Percentiles rank a stretch among this genome's conserved stretches.
These are phyloP conservation scores for Kazachstania africana DNA, from an alignment of 805 yeast genomes.

Conservation along the genomic window DNA sequence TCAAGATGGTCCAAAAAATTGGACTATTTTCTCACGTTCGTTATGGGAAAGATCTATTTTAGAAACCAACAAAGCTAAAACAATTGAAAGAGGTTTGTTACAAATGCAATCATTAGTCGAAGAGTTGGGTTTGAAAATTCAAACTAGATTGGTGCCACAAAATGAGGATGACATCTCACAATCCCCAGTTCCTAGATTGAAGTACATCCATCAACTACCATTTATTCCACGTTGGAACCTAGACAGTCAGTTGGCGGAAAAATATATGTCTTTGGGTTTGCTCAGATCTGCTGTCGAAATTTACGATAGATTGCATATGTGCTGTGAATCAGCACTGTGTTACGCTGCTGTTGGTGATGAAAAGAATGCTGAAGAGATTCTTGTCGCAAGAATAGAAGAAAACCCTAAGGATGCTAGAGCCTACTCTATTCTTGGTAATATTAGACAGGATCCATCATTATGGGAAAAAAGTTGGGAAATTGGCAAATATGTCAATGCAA, in stretches of 20 bases:
- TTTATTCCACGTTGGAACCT: slow-evolving; percentile 75
- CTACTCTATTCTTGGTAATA: slow-evolving; percentile 73
- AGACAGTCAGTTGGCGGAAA: slow-evolving; percentile 76
- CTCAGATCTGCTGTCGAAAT: slow-evolving; percentile 81
- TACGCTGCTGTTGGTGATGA: slow-evolving; percentile 76
- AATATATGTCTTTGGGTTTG: slow-evolving; percentile 74
- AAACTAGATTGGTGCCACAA: slow-evolving; percentile 41
- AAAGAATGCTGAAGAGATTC: slow-evolving; percentile 47
- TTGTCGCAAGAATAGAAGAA: slow-evolving; percentile 39
- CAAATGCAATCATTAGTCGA: slow-evolving; percentile 90
- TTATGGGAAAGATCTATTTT: slow-evolving; percentile 83
- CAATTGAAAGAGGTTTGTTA: slow-evolving; percentile 86
- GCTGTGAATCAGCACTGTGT: slow-evolving; percentile 81
- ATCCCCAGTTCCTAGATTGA: slow-evolving; percentile 40
- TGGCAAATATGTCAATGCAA: slow-evolving; percentile 76
- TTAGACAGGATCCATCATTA: slow-evolving; percentile 56
- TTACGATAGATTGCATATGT: slow-evolving; percentile 64
- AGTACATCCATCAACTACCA: slow-evolving; percentile 63
- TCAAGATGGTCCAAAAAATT: slow-evolving; percentile 32
- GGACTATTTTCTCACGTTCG: slow-evolving; percentile 71
- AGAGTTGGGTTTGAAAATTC: slow-evolving; percentile 63
- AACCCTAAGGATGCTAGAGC: slow-evolving; percentile 77
- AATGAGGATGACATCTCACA: slow-evolving; percentile 22
- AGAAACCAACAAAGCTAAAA: slow-evolving; percentile 70
- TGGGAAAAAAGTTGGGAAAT: slow-evolving; percentile 87